A percentile compares a stretch with the other conserved stretches of the same genome.
phyloP scores from a whole-genome alignment of 441 rosid genomes.

The Melastoma candidum region DNA sequence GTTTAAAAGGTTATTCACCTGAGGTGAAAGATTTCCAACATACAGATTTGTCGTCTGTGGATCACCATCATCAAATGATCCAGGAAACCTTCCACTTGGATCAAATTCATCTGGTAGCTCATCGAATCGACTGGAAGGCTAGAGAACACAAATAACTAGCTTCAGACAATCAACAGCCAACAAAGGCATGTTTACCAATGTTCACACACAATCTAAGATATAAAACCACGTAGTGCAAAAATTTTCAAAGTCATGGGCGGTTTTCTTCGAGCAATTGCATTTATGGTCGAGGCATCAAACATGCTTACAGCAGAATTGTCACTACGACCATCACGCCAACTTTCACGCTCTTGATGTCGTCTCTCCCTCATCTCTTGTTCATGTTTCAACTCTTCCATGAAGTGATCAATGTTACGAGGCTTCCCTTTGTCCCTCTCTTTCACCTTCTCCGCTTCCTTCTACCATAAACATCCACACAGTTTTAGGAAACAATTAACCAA shows the following conservation, averaged over 20 bases:
- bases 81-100: slow-evolving; percentile 90
- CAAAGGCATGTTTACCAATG: too few species aligned
- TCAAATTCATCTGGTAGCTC: slow-evolving; percentile 97
- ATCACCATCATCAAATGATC: slow-evolving; percentile 98
- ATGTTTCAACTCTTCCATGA: slow-evolving; percentile 97
- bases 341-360: slow-evolving; percentile 90
- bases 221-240: too few species aligned
- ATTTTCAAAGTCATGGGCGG: too few species aligned
- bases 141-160: slow-evolving; percentile 16
- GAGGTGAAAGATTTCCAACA: slow-evolving; percentile 96
- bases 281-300: too few species aligned
- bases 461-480: not conserved
- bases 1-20: slow-evolving; percentile 32
- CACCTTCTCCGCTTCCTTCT: slow-evolving; percentile 62
- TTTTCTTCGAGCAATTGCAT: too few species aligned
- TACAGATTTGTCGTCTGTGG: slow-evolving; percentile 97
- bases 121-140: slow-evolving; percentile 93
- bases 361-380: slow-evolving; percentile 98
- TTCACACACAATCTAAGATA: too few species aligned
- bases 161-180: too few species aligned
- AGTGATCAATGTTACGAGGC: slow-evolving; percentile 85
- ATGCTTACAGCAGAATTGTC: slow-evolving; percentile 64
- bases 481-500: not conserved
- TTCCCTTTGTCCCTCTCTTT: slow-evolving; percentile 89
- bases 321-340: slow-evolving; percentile 66